These are phyloP conservation scores for Dactylellina cionopaga DNA, from an alignment of 2,329 filamentous ascomycete genomes.

Conservation along the genomic window DNA sequence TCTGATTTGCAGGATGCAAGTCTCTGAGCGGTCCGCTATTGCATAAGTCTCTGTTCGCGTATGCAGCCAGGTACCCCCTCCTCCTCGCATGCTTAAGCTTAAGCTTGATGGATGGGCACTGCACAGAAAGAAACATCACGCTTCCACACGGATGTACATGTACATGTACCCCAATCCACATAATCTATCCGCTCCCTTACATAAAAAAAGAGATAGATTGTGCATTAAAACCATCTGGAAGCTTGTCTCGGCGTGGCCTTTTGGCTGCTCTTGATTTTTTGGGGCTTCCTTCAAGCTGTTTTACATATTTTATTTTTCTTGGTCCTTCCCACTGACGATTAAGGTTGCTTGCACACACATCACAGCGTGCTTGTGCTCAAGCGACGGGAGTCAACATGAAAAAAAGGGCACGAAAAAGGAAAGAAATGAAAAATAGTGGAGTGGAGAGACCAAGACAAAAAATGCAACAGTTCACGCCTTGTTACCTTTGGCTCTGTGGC, in stretches of 20 bases:
- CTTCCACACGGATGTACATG: conserved; percentile 42
- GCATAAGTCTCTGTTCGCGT: conserved; percentile 54
- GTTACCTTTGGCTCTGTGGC: conserved; percentile 44
- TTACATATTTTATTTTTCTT: conserved; percentile 14
- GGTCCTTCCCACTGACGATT: conserved; percentile 35
- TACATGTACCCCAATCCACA: conserved; percentile 36
- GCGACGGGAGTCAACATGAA: conserved; percentile 48
- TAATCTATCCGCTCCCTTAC: conserved; percentile 44
- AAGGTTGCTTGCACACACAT: conserved; percentile 52
- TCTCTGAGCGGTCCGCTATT: conserved; percentile 53
- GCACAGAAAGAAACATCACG: conserved; percentile 39
- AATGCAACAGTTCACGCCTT: conserved; percentile 33
- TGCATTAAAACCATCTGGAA: background rate
- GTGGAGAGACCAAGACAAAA: conserved; percentile 2
- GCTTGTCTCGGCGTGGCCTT: background rate
- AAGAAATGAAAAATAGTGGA: background rate
- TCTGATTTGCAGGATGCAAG: conserved; percentile 53
- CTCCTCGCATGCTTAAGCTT: conserved; percentile 35
- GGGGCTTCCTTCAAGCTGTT: conserved; percentile 10
- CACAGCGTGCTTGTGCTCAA: conserved; percentile 41
- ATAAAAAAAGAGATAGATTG: conserved; percentile 9
- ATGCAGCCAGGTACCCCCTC: conserved; percentile 44
- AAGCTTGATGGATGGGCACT: conserved; percentile 29
- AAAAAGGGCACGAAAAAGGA: conserved; percentile 7
- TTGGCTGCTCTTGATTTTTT: background rate